Evolutionary conservation across 352 stramenopile genomes (phyloP).

Genomic region (Phytophthora hybrid): DNA sequence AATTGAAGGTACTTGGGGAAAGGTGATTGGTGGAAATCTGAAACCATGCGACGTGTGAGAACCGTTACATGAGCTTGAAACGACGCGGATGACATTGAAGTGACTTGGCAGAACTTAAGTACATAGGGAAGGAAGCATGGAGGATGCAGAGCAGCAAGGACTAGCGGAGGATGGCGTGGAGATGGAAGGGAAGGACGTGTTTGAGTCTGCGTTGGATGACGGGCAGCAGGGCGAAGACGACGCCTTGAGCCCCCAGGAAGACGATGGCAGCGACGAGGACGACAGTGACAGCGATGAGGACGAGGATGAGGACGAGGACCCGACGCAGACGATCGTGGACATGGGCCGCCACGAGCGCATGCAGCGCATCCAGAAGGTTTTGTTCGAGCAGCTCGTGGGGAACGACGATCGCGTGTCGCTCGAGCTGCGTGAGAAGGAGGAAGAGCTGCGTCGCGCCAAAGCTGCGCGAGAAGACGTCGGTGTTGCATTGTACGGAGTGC

Average conservation of each 20-base stretch:
- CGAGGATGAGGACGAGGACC: conserved; percentile 66
- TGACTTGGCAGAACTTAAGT: background rate
- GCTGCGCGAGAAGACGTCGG: conserved; percentile 88
- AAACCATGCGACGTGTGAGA: conserved; percentile 45
- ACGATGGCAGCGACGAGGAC: conserved; percentile 46
- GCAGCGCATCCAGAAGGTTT: conserved; percentile 87
- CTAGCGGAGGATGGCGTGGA: background rate
- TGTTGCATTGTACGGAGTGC: conserved; percentile 94
- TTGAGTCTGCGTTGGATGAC: conserved; percentile 18
- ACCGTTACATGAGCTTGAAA: conserved; percentile 20
- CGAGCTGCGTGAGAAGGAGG: conserved; percentile 82
- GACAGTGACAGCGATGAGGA: conserved; percentile 60
- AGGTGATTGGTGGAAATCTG: conserved; percentile 18
- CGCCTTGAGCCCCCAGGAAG: conserved; percentile 20
- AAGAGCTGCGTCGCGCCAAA: conserved; percentile 75
- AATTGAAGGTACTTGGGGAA: background rate
- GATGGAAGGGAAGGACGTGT: background rate
- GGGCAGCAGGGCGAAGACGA: conserved; percentile 13
- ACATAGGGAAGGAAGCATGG: conserved; percentile 14
- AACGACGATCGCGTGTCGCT: conserved; percentile 79
- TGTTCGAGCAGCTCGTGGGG: conserved; percentile 80
- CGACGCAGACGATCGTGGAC: conserved; percentile 85
- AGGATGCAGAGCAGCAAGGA: conserved; percentile 8
- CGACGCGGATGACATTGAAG: conserved; percentile 3
- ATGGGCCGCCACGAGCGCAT: conserved; percentile 82